A percentile compares a stretch with the other conserved stretches of the same genome.
phyloP scores from a whole-genome alignment of 306 rosid species.

The Quercus robur region DNA sequence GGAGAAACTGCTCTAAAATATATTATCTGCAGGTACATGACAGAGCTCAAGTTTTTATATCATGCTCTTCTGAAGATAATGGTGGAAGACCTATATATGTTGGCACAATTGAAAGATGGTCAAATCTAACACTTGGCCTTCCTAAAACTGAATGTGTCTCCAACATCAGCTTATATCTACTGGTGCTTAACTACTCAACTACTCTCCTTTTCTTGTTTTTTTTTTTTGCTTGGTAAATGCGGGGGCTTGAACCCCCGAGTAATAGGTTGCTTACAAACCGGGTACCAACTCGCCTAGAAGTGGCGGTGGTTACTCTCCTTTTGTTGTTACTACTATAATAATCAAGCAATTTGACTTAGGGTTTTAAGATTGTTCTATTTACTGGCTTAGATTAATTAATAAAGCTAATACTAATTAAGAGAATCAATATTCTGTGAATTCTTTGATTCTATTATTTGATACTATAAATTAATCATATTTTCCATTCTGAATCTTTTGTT shows the following conservation, averaged over 20 bases:
- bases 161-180: conserved; percentile 51
- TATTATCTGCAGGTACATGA: conserved; percentile 68
- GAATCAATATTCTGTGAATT: not conserved
- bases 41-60: conserved; percentile 88
- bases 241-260: no score
- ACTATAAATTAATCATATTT: not conserved
- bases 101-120: conserved; percentile 78
- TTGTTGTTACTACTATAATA: not conserved
- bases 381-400: not conserved
- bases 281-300: no score
- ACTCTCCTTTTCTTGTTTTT: not conserved
- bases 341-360: not conserved
- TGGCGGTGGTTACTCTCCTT: not conserved
- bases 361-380: not conserved
- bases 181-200: conserved; percentile 44
- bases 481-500: conserved; percentile 9
- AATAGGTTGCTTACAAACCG: no score
- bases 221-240: no score
- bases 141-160: conserved; percentile 54
- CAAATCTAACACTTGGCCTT: conserved; percentile 51
- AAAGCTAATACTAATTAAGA: not conserved
- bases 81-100: conserved; percentile 55
- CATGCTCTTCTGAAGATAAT: conserved; percentile 52
- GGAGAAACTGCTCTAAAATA: conserved; percentile 22
- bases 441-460: not conserved